These are phyloP conservation scores for Colletotrichum plurivorum DNA, from an alignment of 2,329 filamentous ascomycete species.

Conservation along the genomic window DNA sequence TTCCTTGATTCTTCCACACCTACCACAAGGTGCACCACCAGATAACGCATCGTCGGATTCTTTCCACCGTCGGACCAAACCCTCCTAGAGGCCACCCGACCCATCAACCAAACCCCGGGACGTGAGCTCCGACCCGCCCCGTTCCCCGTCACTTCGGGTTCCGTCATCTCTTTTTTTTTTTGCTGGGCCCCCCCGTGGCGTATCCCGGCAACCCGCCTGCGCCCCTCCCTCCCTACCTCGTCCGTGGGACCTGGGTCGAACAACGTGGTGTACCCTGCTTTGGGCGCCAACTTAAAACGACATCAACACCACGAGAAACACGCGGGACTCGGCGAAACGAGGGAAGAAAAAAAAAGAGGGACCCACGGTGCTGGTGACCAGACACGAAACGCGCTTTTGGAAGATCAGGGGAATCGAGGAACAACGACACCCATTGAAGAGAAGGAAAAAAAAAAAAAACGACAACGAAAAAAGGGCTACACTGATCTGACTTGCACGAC, in stretches of 20 bases:
- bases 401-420: background rate
- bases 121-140: constrained; percentile 30
- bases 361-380: constrained; percentile 14
- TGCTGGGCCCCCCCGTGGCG: constrained; percentile 19
- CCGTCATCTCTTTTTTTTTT: constrained; percentile 17
- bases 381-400: constrained; percentile 25
- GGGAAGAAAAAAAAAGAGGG: background rate
- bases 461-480: no score
- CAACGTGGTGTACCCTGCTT: constrained; percentile 33
- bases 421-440: no score
- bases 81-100: constrained; percentile 29
- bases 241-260: no score
- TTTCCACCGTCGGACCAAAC: constrained; percentile 30
- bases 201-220: no score
- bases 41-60: background rate
- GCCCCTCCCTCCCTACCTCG: no score
- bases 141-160: constrained; percentile 22
- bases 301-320: constrained; percentile 7
- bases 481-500: no score
- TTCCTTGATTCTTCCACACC: constrained; percentile 28
- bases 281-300: constrained; percentile 35
- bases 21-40: background rate
- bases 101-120: constrained; percentile 16
- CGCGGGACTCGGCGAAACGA: background rate
- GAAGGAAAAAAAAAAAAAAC: no score